Percentiles rank a stretch among this genome's conserved stretches.
These are phyloP conservation scores for Coemansia sp. DNA, from an alignment of 192 early-diverging fungal species.

Conservation along the genomic window DNA sequence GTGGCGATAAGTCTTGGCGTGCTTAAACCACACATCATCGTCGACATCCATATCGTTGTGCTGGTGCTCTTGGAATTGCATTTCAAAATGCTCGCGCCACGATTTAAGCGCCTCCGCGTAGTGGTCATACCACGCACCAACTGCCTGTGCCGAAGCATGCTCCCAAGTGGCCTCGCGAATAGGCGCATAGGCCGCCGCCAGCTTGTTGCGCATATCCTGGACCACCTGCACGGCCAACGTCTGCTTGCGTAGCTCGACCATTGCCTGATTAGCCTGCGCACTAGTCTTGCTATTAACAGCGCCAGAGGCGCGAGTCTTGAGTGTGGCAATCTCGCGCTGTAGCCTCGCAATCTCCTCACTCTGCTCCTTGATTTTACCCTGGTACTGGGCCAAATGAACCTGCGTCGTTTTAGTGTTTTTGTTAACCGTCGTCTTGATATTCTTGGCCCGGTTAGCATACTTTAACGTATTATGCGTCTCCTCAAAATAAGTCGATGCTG, in stretches of 20 bases:
- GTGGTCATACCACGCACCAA: conserved; percentile 48
- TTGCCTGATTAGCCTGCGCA: conserved; percentile 38
- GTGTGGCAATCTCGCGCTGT: conserved; percentile 48
- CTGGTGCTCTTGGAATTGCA: conserved; percentile 51
- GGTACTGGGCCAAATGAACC: conserved; percentile 66
- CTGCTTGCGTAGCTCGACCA: conserved; percentile 49
- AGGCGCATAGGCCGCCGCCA: conserved; percentile 50
- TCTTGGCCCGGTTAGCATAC: conserved; percentile 73
- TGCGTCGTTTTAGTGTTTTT: conserved; percentile 63
- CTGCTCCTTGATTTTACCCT: conserved; percentile 65
- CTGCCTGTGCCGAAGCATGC: conserved; percentile 39
- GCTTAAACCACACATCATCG: conserved; percentile 11
- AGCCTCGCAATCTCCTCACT: conserved; percentile 63
- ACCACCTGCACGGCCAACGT: conserved; percentile 53
- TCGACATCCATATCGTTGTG: conserved; percentile 32
- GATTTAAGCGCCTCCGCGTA: conserved; percentile 38
- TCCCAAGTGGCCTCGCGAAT: conserved; percentile 56
- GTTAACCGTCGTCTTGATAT: conserved; percentile 72
- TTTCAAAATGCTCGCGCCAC: conserved; percentile 60
- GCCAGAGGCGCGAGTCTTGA: conserved; percentile 9
- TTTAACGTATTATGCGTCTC: conserved; percentile 82
- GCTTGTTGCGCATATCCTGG: conserved; percentile 54
- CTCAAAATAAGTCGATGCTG: conserved; percentile 66
- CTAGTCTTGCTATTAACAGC: background rate
- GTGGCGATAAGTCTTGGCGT: conserved; percentile 30